Conservation (phyloP, 2,329 filamentous ascomycete genomes). For the Pseudogymnoascus sp. region DNA sequence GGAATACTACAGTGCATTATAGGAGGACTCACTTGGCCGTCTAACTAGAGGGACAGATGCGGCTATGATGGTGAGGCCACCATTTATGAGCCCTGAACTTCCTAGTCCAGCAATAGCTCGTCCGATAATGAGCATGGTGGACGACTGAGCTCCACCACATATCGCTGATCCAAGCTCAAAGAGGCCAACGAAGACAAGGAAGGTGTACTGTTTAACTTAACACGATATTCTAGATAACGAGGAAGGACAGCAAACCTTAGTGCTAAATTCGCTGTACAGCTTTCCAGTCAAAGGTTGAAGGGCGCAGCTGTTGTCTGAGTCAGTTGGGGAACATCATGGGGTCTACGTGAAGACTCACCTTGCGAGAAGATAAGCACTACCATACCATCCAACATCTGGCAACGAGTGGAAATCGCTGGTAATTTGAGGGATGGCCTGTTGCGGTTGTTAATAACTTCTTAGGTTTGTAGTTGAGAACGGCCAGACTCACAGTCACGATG, state of each 20-base stretch:
- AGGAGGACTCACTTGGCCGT: conserved; percentile 12
- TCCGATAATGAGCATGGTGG: conserved; percentile 46
- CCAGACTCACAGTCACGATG: conserved; percentile 34
- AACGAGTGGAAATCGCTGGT: conserved; percentile 29
- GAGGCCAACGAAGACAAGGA: conserved; percentile 31
- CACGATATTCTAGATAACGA: not conserved
- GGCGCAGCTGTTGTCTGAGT: conserved; percentile 32
- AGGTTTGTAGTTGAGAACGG: conserved; percentile 32
- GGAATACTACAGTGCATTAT: not conserved
- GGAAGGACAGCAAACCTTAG: conserved; percentile 19
- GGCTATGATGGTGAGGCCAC: conserved; percentile 43
- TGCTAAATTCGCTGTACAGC: conserved; percentile 36
- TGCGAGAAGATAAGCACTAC: conserved; percentile 29
- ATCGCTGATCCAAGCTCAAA: conserved; percentile 50
- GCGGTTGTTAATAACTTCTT: conserved; percentile 10
- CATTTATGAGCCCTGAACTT: conserved; percentile 42
- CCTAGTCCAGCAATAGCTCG: conserved; percentile 47
- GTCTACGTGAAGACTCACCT: conserved; percentile 14
- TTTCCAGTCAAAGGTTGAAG: conserved; percentile 44
- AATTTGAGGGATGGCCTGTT: conserved; percentile 34
- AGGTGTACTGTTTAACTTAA: conserved; percentile 11
- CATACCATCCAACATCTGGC: conserved; percentile 32
- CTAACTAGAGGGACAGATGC: conserved; percentile 20
- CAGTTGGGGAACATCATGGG: not conserved
- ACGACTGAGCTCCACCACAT: conserved; percentile 42